Evolutionary conservation across 768 basidiomycete genomes (phyloP).

Genomic region (Boletus rubescentipes): DNA sequence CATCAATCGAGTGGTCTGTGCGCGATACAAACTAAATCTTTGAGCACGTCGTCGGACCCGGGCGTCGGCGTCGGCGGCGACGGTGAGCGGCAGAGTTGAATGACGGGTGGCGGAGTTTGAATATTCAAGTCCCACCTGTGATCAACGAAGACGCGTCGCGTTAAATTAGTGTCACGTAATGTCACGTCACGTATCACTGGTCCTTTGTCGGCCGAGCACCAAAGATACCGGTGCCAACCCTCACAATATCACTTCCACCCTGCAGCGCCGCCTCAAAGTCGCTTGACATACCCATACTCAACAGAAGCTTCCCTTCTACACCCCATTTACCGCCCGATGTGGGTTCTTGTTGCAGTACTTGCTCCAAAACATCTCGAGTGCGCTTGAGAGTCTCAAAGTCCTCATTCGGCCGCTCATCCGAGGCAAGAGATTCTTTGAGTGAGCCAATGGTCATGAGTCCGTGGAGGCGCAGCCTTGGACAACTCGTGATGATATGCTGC

Average conservation of each 20-base stretch:
- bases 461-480: conserved; percentile 72
- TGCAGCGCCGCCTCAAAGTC: conserved; percentile 87
- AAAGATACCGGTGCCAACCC: conserved; percentile 92
- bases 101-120: conserved; percentile 26
- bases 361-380: conserved; percentile 60
- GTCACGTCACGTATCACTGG: conserved; percentile 22
- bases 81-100: conserved; percentile 27
- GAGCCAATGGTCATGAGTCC: conserved; percentile 98
- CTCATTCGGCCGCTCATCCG: conserved; percentile 45
- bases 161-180: conserved; percentile 31
- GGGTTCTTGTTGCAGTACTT: conserved; percentile 37
- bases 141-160: conserved; percentile 39
- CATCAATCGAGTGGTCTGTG: conserved; percentile 18
- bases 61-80: conserved; percentile 33
- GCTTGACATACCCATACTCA: conserved; percentile 97
- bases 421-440: conserved; percentile 60
- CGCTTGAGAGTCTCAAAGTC: conserved; percentile 74
- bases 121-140: conserved; percentile 26
- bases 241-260: conserved; percentile 82
- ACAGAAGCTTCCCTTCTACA: conserved; percentile 47
- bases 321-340: conserved; percentile 42
- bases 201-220: conserved; percentile 65
- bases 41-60: conserved; percentile 16
- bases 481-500: conserved; percentile 62
- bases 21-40: not conserved